Evolutionary conservation across 192 early-diverging fungal species (phyloP).

Genomic region (Jimgerdemannia flammicorona): DNA sequence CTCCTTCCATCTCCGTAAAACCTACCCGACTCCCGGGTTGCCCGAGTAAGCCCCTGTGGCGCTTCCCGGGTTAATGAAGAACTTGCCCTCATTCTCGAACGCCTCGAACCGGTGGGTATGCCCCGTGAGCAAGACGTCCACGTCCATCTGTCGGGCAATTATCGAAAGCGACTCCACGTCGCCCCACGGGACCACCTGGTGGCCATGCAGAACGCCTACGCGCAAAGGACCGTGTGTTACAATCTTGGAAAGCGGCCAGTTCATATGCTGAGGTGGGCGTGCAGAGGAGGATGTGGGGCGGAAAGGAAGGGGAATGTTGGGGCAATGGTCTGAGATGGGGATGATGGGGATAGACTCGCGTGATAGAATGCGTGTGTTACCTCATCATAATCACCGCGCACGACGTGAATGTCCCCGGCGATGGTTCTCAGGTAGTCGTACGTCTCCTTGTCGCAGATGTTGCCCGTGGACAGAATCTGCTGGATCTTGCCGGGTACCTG

Average conservation of each 20-base stretch:
- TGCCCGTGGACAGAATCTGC: conserved; percentile 91
- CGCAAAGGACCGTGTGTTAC: conserved; percentile 58
- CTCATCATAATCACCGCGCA: conserved; percentile 85
- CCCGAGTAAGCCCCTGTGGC: conserved; percentile 81
- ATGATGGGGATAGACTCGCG: too few species aligned
- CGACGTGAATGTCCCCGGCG: conserved; percentile 67
- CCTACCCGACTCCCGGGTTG: conserved; percentile 18
- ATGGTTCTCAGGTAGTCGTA: conserved; percentile 87
- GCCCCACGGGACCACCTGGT: conserved; percentile 80
- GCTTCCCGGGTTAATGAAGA: conserved; percentile 95
- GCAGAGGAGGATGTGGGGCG: not conserved
- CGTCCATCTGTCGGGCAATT: conserved; percentile 85
- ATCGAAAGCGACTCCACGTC: conserved; percentile 68
- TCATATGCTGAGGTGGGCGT: conserved; percentile 28
- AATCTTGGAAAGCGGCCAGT: conserved; percentile 62
- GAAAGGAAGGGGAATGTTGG: too few species aligned
- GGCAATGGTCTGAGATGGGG: not conserved
- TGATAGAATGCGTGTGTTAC: conserved; percentile 18
- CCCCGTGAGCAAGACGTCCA: conserved; percentile 86
- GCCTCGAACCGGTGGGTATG: conserved; percentile 91
- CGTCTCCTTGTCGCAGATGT: conserved; percentile 77
- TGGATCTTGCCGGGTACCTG: conserved; percentile 94
- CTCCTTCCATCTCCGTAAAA: not conserved
- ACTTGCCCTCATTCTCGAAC: conserved; percentile 86
- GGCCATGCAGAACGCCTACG: conserved; percentile 83